A percentile compares a stretch with the other conserved stretches of the same genome.
phyloP scores from a whole-genome alignment of 1,284 basidiomycete species.

The Quambalaria eucalypti region DNA sequence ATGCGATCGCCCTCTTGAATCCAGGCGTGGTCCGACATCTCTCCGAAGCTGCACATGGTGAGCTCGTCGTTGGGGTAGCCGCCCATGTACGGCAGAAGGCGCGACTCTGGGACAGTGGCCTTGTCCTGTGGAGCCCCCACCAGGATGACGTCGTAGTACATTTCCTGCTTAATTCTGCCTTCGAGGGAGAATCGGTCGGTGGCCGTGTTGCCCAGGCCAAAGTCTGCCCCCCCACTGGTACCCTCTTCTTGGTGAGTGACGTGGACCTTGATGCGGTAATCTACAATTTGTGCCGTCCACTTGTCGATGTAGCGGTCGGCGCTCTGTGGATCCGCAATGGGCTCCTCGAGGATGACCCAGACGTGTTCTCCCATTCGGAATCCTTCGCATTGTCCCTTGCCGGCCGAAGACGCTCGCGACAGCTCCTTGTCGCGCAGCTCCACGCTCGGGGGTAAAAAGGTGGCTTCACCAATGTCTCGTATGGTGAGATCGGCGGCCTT shows the following conservation, averaged over 20 bases:
- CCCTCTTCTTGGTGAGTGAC: background rate
- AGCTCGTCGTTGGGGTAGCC: conserved; percentile 11
- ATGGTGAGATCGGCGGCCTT: too few species aligned
- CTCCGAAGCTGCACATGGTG: conserved; percentile 10
- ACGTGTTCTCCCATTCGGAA: conserved; percentile 24
- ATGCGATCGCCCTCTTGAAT: conserved; percentile 8
- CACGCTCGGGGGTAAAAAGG: too few species aligned
- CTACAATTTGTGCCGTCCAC: conserved; percentile 21
- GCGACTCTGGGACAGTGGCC: conserved; percentile 10
- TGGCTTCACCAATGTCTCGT: too few species aligned
- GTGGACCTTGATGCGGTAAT: background rate
- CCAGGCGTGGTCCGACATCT: conserved; percentile 16
- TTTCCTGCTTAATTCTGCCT: conserved; percentile 4
- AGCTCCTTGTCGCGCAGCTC: conserved; percentile 18
- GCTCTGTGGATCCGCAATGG: conserved; percentile 12
- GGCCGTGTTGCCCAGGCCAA: too few species aligned
- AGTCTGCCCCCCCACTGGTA: background rate
- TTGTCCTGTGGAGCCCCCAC: conserved; percentile 17
- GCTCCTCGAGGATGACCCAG: conserved; percentile 15
- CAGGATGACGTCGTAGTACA: conserved; percentile 15
- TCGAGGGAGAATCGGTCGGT: conserved; percentile 5
- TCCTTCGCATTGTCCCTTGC: conserved; percentile 20
- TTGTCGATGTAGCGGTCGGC: conserved; percentile 7
- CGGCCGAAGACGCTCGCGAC: background rate
- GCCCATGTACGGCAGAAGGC: conserved; percentile 14